Conservation (phyloP, 2,329 filamentous ascomycete genomes). For the Pestalotiopsis sp. region DNA sequence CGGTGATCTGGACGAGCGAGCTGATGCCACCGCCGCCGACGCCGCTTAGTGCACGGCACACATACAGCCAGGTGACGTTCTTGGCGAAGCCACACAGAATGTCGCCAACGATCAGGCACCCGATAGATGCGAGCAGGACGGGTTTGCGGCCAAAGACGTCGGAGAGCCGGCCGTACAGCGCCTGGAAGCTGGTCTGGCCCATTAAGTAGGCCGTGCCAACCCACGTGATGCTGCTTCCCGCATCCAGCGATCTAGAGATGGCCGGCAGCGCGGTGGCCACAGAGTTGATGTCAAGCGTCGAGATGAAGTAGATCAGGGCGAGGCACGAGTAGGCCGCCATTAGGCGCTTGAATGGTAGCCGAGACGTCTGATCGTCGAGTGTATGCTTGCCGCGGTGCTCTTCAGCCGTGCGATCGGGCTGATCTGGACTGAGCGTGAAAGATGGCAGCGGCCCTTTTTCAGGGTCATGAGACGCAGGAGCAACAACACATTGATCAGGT, state of each 20-base stretch:
- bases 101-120: conserved; percentile 3
- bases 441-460: too few species aligned
- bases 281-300: conserved; percentile 23
- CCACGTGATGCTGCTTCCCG: conserved; percentile 9
- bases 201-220: conserved; percentile 8
- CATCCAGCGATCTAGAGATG: conserved; percentile 1
- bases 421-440: too few species aligned
- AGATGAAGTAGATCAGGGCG: conserved; percentile 19
- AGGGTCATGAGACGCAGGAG: too few species aligned
- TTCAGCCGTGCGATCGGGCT: too few species aligned
- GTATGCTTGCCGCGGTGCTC: background rate
- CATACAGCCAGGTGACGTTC: conserved; percentile 28
- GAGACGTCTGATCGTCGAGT: conserved; percentile 17
- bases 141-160: conserved; percentile 12
- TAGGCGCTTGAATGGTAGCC: conserved; percentile 19
- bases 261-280: conserved; percentile 10
- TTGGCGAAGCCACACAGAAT: conserved; percentile 26
- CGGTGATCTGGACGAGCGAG: conserved; percentile 35
- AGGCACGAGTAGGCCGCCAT: conserved; percentile 19
- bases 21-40: conserved; percentile 28
- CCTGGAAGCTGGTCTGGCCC: conserved; percentile 9
- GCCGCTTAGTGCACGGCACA: conserved; percentile 31
- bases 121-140: conserved; percentile 7
- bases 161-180: conserved; percentile 10
- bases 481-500: too few species aligned